Percentiles rank a stretch among this genome's conserved stretches.
Evolutionary conservation across 2,329 filamentous ascomycete genomes (phyloP).

Genomic region (Xylariales sp.): DNA sequence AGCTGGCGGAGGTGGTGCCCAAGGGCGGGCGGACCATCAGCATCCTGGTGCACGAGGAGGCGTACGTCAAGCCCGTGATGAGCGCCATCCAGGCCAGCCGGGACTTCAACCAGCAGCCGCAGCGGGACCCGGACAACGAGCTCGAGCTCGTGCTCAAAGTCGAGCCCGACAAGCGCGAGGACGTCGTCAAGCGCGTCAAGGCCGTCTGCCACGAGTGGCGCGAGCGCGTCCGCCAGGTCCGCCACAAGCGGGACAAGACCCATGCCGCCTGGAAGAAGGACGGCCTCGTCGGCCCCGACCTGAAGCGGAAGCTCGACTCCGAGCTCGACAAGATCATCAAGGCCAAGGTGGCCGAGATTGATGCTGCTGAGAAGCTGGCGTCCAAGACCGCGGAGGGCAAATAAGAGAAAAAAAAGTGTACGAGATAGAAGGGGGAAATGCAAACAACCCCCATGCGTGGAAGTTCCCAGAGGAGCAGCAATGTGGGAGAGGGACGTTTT

Average conservation of each 20-base stretch:
- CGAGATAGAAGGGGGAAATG: no score
- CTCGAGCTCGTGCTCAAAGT: slow-evolving; percentile 52
- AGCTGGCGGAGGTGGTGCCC: slow-evolving; percentile 51
- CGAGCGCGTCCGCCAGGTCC: slow-evolving; percentile 41
- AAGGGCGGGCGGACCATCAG: slow-evolving; percentile 33
- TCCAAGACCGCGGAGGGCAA: slow-evolving; percentile 28
- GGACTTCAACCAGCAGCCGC: slow-evolving; percentile 59
- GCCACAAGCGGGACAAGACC: slow-evolving; percentile 42
- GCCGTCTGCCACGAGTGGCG: slow-evolving; percentile 47
- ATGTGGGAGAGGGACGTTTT: background rate
- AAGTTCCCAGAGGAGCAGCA: background rate
- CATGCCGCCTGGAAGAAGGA: slow-evolving; percentile 46
- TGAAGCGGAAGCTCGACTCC: slow-evolving; percentile 33
- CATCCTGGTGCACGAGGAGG: slow-evolving; percentile 33
- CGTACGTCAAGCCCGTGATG: slow-evolving; percentile 50
- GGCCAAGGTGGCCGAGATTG: slow-evolving; percentile 43
- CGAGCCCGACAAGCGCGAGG: slow-evolving; percentile 47
- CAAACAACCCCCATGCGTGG: no score
- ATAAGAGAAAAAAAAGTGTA: no score
- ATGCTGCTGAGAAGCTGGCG: slow-evolving; percentile 44
- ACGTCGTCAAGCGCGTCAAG: slow-evolving; percentile 36
- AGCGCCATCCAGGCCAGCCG: slow-evolving; percentile 46
- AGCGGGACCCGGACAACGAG: slow-evolving; percentile 53
- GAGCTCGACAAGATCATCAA: slow-evolving; percentile 42
- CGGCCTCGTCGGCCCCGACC: slow-evolving; percentile 37